These are phyloP conservation scores for Ephemerocybe angulata DNA, from an alignment of 768 basidiomycete species.

Conservation along the genomic window DNA sequence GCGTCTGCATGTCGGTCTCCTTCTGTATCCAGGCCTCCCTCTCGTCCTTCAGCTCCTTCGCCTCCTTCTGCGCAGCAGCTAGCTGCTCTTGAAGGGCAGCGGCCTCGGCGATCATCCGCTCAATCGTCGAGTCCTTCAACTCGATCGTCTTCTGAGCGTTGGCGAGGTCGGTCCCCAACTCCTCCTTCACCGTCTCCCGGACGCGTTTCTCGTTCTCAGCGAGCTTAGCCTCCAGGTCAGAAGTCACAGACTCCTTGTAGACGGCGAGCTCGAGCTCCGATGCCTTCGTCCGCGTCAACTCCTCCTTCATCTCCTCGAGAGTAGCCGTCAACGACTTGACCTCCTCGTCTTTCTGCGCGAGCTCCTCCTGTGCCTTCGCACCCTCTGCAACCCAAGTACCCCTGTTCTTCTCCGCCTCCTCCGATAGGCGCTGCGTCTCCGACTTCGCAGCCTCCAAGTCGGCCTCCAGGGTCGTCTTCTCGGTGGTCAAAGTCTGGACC, in stretches of 20 bases:
- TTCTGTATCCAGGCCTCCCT: not conserved
- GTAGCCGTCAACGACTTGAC: not conserved
- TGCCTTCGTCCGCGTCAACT: not conserved
- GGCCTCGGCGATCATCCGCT: not conserved
- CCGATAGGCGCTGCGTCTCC: not conserved
- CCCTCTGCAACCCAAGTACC: not conserved
- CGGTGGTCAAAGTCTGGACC: not conserved
- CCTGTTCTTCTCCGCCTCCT: not conserved
- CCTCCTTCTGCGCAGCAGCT: not conserved
- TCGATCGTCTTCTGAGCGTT: not conserved
- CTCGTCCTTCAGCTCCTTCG: slow-evolving; percentile 1
- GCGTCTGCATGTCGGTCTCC: not conserved
- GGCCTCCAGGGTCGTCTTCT: not conserved
- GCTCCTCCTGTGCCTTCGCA: not conserved
- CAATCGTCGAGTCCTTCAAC: not conserved
- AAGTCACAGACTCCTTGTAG: not conserved
- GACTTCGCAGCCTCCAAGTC: not conserved
- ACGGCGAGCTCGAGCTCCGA: not conserved
- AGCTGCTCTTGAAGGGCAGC: not conserved
- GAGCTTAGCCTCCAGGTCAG: not conserved
- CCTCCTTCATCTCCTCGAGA: not conserved
- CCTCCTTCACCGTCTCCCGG: not conserved
- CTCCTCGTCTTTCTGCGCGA: not conserved
- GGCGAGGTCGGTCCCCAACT: not conserved
- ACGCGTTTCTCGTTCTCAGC: not conserved